Conservation (phyloP, 2,329 filamentous ascomycete species). For the Cladosporium sp. region DNA sequence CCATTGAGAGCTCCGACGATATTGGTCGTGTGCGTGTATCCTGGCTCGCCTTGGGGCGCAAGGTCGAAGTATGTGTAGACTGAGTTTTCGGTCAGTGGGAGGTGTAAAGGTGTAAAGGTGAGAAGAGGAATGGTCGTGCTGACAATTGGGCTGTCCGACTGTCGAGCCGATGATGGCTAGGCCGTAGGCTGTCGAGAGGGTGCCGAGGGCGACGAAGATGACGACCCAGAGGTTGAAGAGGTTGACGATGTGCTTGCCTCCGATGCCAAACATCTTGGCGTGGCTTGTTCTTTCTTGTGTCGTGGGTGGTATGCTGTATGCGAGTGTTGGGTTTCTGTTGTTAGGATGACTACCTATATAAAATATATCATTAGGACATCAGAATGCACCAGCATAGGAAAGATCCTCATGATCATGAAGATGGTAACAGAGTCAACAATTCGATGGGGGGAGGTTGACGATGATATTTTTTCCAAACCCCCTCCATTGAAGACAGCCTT, state of each 20-base stretch:
- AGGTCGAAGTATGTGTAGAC: slow-evolving; percentile 41
- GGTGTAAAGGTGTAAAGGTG: background rate
- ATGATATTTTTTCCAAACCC: background rate
- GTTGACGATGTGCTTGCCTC: slow-evolving; percentile 26
- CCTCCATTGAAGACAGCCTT: background rate
- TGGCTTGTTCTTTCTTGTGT: background rate
- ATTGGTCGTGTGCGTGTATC: slow-evolving; percentile 39
- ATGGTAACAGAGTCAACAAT: too few species aligned
- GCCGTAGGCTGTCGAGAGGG: slow-evolving; percentile 31
- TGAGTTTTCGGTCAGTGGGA: background rate
- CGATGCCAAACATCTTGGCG: slow-evolving; percentile 10
- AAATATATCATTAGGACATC: too few species aligned
- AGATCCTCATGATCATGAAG: too few species aligned
- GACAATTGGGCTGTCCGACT: slow-evolving; percentile 41
- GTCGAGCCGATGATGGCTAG: slow-evolving; percentile 40
- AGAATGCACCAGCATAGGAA: too few species aligned
- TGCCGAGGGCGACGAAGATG: slow-evolving; percentile 29
- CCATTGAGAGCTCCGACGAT: slow-evolving; percentile 44
- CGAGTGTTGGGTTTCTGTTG: too few species aligned
- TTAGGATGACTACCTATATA: too few species aligned
- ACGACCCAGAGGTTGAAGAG: slow-evolving; percentile 33
- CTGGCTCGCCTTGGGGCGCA: slow-evolving; percentile 34
- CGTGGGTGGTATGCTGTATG: too few species aligned
- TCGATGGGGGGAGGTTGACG: too few species aligned
- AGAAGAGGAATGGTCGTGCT: background rate